Percentiles rank a stretch among this genome's conserved stretches.
phyloP scores from a whole-genome alignment of 2,329 filamentous ascomycete species.

The Biscogniauxia sp. region DNA sequence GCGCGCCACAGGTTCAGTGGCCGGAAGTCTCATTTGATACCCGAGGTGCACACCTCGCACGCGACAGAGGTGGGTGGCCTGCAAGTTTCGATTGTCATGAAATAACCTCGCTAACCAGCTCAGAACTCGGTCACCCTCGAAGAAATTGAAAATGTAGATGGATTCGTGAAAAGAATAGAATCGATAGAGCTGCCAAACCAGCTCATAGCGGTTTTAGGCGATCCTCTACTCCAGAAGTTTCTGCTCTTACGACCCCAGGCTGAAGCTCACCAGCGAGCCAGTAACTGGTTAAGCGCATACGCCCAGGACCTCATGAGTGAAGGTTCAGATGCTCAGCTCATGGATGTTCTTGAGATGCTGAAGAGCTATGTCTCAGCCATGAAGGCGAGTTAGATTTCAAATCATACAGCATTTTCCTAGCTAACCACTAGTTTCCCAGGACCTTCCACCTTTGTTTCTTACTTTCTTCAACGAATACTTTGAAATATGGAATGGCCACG shows the following conservation, averaged over 20 bases:
- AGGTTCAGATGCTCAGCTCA: conserved; percentile 47
- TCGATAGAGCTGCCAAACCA: conserved; percentile 80
- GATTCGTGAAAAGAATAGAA: conserved; percentile 71
- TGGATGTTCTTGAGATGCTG: conserved; percentile 55
- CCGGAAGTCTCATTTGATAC: conserved; percentile 54
- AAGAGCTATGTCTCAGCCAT: conserved; percentile 54
- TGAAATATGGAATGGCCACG: conserved; percentile 59
- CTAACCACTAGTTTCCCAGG: conserved; percentile 31
- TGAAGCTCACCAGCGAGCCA: conserved; percentile 50
- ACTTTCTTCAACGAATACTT: conserved; percentile 54
- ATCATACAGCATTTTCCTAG: conserved; percentile 1
- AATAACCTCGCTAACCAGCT: conserved; percentile 28
- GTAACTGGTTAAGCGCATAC: conserved; percentile 57
- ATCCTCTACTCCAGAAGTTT: conserved; percentile 77
- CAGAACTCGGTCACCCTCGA: conserved; percentile 67
- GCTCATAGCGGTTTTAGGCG: conserved; percentile 71
- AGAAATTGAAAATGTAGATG: conserved; percentile 69
- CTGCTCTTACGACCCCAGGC: conserved; percentile 61
- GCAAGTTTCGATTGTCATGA: background rate
- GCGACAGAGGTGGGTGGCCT: conserved; percentile 58
- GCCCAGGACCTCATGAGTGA: conserved; percentile 55
- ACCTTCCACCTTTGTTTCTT: conserved; percentile 48
- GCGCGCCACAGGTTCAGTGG: conserved; percentile 49
- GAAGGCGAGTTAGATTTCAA: conserved; percentile 43
- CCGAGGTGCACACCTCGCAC: conserved; percentile 70